Percentiles rank a stretch among this genome's conserved stretches.
Conservation (phyloP, 2,329 filamentous ascomycete species). For the Sordariomycetes sp. region DNA sequence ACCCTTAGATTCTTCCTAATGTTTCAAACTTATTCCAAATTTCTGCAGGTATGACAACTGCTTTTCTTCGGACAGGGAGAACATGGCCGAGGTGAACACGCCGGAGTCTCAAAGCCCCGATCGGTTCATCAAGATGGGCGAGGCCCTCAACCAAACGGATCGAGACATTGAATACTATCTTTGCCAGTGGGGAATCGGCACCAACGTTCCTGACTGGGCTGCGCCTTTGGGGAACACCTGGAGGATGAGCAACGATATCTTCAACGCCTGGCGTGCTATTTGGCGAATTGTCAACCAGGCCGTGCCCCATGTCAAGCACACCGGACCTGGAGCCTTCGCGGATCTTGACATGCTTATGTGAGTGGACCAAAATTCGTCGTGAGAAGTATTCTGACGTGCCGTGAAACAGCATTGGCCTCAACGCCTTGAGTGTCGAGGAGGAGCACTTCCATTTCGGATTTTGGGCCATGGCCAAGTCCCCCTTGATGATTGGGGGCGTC, state of each 20-base stretch:
- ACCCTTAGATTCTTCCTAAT: too few species aligned
- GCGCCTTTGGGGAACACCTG: conserved; percentile 34
- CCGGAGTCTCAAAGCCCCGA: conserved; percentile 17
- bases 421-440: conserved; percentile 32
- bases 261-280: conserved; percentile 38
- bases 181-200: conserved; percentile 43
- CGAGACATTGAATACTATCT: conserved; percentile 37
- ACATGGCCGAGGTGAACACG: conserved; percentile 22
- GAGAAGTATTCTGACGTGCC: too few species aligned
- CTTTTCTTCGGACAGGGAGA: conserved; percentile 30
- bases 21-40: too few species aligned
- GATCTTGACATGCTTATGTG: conserved; percentile 44
- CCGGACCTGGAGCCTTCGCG: conserved; percentile 35
- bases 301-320: conserved; percentile 33
- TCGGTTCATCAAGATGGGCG: conserved; percentile 37
- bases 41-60: conserved; percentile 44
- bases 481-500: conserved; percentile 35
- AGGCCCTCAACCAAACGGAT: conserved; percentile 25
- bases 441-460: conserved; percentile 43
- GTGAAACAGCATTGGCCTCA: conserved; percentile 32
- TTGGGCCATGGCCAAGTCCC: conserved; percentile 43
- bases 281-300: conserved; percentile 43
- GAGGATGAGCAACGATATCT: conserved; percentile 46
- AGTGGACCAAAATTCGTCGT: too few species aligned
- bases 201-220: conserved; percentile 35